Base-by-base conservation (phyloP, 805 yeast genomes). In the Wickerhamomyces chaumierensis region DNA sequence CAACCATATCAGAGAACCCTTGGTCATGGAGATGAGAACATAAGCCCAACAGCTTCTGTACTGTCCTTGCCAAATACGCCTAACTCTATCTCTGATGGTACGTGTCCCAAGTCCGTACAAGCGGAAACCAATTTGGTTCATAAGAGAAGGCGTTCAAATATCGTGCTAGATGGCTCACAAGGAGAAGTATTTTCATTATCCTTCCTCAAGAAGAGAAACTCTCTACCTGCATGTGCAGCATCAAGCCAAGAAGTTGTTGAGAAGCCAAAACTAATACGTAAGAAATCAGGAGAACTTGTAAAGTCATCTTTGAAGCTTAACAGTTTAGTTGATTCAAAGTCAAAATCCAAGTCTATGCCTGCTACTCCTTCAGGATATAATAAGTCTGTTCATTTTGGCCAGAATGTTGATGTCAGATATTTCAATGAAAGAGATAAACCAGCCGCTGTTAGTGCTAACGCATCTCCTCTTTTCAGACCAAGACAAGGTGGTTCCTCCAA, bases 261-360 rank as follows among this genome's bases (percentile, higher is more conserved):
- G n/a, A n/a, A n/a, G n/a, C 55, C 58, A 14, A 64, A 66, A 3
- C 59, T 83, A 39, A 72, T 85, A 3, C 75, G 94, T 36, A 88
- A 87, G 57, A 87, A 87, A 57, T 75, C 86, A 1, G 96, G 95
- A n/a, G 95, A 86, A 53, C 62, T 82, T 34, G 81, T 85, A 34
- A 83, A 83, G 53, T 75, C 88, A 2, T 78, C 84, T 13, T 64
- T 85, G 40, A 81, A 79, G 51, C 37, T 66, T 18, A 57, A 57
- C 37, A 48, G 58, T 16, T 49, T 66, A 11, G 56, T 64, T n/a
- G 56, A 53, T 16, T 42, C 40, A n/a, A 37, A 53, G 25, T 56
- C 40, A n/a, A 37, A 53, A 23, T 56, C 67, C 13, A 62, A 56
- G 46, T 71, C 77, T 2, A 53, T 71, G 41, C 79, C 79, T 1